Conservation (phyloP, 345 rosid genomes). For the Citrus unshiu region DNA sequence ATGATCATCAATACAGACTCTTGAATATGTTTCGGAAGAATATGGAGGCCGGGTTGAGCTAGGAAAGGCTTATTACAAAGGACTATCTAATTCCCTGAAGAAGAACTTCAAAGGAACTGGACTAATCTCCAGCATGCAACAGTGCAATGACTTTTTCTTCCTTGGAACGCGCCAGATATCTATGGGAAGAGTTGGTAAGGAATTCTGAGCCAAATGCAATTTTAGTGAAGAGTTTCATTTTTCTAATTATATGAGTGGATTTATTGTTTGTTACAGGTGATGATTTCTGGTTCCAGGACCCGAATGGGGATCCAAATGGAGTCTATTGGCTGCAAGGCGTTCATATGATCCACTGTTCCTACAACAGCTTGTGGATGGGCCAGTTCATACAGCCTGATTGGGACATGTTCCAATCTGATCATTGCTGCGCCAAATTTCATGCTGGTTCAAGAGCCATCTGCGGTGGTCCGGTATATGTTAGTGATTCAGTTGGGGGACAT, state of each 20-base stretch:
- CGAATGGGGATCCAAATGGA: conserved; percentile 86
- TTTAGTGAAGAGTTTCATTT: not conserved
- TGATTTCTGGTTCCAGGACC: conserved; percentile 96
- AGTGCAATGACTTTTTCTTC: conserved; percentile 85
- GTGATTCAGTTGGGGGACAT: conserved; percentile 71
- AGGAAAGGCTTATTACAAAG: conserved; percentile 63
- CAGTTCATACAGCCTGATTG: conserved; percentile 87
- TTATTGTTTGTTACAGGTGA: conserved; percentile 44
- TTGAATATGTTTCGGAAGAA: conserved; percentile 70
- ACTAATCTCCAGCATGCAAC: conserved; percentile 85
- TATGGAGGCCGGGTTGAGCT: conserved; percentile 85
- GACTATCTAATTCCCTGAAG: conserved; percentile 53
- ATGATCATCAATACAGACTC: conserved; percentile 31
- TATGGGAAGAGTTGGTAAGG: conserved; percentile 84
- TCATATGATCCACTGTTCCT: conserved; percentile 88
- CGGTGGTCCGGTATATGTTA: conserved; percentile 83
- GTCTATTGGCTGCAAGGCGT: conserved; percentile 89
- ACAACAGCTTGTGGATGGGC: conserved; percentile 96
- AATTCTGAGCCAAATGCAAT: not conserved
- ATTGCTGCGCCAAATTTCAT: conserved; percentile 77
- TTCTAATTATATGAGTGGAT: not conserved
- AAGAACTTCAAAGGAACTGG: conserved; percentile 80
- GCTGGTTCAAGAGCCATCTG: conserved; percentile 85
- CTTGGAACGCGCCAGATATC: conserved; percentile 81
- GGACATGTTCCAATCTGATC: conserved; percentile 99